phyloP scores from a whole-genome alignment of 441 rosid species.

The Jatropha podagrica region DNA sequence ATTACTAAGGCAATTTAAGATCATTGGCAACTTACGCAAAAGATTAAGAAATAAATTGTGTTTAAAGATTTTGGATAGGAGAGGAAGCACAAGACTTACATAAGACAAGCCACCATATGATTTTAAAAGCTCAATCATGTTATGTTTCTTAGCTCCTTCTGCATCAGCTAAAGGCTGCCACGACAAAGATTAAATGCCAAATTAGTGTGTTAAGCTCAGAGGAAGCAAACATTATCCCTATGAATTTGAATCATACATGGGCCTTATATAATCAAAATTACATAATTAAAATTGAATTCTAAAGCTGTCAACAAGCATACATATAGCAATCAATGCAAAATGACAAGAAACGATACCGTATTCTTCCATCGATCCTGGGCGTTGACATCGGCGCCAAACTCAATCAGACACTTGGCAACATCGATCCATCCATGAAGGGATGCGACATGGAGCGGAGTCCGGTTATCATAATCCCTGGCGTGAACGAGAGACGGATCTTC shows the following conservation, averaged over 20 bases:
- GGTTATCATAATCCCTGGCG: slow-evolving; percentile 89
- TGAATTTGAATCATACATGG: not conserved
- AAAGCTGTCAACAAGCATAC: not conserved
- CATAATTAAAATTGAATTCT: not conserved
- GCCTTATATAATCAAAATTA: not conserved
- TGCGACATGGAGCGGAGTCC: slow-evolving; percentile 96
- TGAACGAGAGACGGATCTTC: slow-evolving; percentile 82
- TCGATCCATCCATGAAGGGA: slow-evolving; percentile 97
- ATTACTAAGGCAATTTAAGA: too few species aligned
- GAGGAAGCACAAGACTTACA: slow-evolving; percentile 44
- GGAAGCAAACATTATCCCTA: too few species aligned
- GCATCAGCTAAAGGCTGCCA: slow-evolving; percentile 97
- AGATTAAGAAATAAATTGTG: not conserved
- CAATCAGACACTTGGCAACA: slow-evolving; percentile 78
- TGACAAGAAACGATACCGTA: slow-evolving; percentile 46
- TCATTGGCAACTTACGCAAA: too few species aligned
- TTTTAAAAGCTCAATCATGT: slow-evolving; percentile 71
- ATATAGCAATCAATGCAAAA: not conserved
- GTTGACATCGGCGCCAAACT: slow-evolving; percentile 94
- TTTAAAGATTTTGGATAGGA: not conserved
- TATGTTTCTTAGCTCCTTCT: slow-evolving; percentile 87
- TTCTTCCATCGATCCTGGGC: slow-evolving; percentile 99
- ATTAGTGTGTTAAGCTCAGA: not conserved
- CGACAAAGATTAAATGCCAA: not conserved
- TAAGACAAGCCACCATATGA: slow-evolving; percentile 86